phyloP scores from a whole-genome alignment of 208 protist species.

The Leishmania braziliensis region DNA sequence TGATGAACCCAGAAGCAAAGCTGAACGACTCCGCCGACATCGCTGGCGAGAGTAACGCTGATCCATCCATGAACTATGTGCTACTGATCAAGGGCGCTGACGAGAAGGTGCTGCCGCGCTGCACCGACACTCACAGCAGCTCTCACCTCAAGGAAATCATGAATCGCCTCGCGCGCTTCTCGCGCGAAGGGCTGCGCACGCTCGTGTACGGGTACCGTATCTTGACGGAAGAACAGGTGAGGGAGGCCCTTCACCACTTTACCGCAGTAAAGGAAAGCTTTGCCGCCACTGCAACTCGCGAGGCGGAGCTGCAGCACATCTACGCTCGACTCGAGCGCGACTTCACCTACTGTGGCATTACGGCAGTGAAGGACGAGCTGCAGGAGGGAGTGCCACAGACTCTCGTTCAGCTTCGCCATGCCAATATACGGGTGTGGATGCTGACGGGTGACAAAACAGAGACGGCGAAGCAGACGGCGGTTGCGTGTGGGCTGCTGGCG shows the following conservation, averaged over 20 bases:
- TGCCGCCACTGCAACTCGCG: constrained; percentile 25
- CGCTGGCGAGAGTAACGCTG: background rate
- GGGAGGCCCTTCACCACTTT: constrained; percentile 36
- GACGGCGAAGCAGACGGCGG: constrained; percentile 96
- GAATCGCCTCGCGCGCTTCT: constrained; percentile 32
- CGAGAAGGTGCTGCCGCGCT: constrained; percentile 67
- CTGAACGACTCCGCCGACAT: background rate
- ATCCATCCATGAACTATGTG: constrained; percentile 27
- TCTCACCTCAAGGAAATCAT: constrained; percentile 25
- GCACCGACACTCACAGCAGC: constrained; percentile 29
- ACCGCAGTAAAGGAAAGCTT: constrained; percentile 24
- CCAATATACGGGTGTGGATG: constrained; percentile 94
- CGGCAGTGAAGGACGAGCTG: constrained; percentile 96
- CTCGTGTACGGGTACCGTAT: constrained; percentile 67
- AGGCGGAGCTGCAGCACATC: constrained; percentile 29
- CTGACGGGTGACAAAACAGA: constrained; percentile 98
- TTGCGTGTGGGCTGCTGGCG: constrained; percentile 61
- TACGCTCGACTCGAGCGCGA: constrained; percentile 88
- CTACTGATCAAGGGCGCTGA: constrained; percentile 85
- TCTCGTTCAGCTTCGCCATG: constrained; percentile 72
- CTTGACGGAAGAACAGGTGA: constrained; percentile 44
- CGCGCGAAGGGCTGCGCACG: constrained; percentile 62
- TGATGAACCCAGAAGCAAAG: background rate
- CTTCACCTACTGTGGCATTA: constrained; percentile 90
- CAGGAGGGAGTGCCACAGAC: constrained; percentile 94